Percentiles rank a stretch among this genome's conserved stretches.
phyloP scores from a whole-genome alignment of 768 basidiomycete genomes.

The Russula griseocarnosa region DNA sequence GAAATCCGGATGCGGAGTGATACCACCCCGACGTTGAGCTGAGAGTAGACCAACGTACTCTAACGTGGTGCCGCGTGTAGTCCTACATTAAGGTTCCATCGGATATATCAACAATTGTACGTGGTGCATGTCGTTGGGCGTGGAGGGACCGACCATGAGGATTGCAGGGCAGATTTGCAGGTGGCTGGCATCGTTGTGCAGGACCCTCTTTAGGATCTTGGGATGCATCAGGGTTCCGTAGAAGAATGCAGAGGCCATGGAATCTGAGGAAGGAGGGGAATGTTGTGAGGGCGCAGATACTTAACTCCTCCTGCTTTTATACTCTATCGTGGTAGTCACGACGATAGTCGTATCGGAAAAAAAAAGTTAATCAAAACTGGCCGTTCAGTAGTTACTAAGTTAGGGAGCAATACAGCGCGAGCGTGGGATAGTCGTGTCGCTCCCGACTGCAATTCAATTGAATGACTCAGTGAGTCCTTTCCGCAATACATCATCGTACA shows the following conservation, averaged over 20 bases:
- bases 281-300: neutral
- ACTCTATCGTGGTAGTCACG: neutral
- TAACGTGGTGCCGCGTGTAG: conserved; percentile 77
- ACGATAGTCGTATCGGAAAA: neutral
- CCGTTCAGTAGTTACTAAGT: too few species aligned
- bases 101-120: neutral
- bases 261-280: neutral
- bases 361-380: too few species aligned
- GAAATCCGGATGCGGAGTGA: neutral
- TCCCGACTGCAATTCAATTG: too few species aligned
- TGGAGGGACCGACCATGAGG: conserved; percentile 50
- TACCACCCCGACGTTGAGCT: neutral
- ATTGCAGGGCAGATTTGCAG: conserved; percentile 71
- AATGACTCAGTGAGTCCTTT: too few species aligned
- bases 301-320: neutral
- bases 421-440: too few species aligned
- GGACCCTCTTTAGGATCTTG: conserved; percentile 70
- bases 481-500: neutral
- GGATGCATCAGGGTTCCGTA: conserved; percentile 93
- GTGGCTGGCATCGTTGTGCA: conserved; percentile 60
- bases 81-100: conserved; percentile 41
- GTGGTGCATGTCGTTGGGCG: neutral
- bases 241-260: conserved; percentile 61
- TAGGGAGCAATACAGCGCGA: too few species aligned
- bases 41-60: conserved; percentile 39